Conservation (phyloP, 1,284 basidiomycete genomes). For the Ceratobasidium sp. region DNA sequence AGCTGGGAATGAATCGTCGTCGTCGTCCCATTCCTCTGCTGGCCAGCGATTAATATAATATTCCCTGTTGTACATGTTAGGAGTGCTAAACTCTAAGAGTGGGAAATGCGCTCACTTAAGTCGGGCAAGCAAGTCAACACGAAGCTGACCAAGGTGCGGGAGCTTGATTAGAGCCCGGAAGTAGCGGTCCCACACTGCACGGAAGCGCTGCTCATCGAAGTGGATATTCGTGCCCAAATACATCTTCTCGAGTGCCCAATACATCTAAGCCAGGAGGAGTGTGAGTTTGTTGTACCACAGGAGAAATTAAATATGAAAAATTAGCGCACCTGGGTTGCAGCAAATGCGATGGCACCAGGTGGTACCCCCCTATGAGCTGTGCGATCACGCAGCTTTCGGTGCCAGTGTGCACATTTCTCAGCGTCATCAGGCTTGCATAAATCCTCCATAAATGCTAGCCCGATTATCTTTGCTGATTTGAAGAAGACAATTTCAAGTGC, state of each 20-base stretch:
- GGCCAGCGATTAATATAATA: conserved; percentile 12
- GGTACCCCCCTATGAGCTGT: not conserved
- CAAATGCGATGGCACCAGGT: not conserved
- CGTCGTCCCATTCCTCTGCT: conserved; percentile 8
- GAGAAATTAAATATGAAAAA: too few species aligned
- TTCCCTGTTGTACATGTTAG: not conserved
- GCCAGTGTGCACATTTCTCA: not conserved
- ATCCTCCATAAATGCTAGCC: not conserved
- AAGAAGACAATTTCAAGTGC: conserved; percentile 2
- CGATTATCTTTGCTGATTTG: not conserved
- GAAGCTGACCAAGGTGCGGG: conserved; percentile 1
- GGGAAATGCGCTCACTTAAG: conserved; percentile 16
- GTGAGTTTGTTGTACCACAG: not conserved
- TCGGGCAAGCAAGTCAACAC: conserved; percentile 1
- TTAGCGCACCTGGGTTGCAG: too few species aligned
- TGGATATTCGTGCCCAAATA: not conserved
- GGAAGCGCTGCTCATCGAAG: conserved; percentile 20
- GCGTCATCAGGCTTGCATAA: not conserved
- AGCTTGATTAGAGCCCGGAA: conserved; percentile 6
- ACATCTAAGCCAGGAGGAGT: not conserved
- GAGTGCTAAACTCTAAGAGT: not conserved
- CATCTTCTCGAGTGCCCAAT: conserved; percentile 23
- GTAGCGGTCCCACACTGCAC: conserved; percentile 9
- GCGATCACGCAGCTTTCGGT: conserved; percentile 4
- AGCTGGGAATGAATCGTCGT: not conserved